Evolutionary conservation across 768 basidiomycete genomes (phyloP), one percentile per base, ranked within the genome.

Genomic region (Lyophyllum decastes): DNA sequence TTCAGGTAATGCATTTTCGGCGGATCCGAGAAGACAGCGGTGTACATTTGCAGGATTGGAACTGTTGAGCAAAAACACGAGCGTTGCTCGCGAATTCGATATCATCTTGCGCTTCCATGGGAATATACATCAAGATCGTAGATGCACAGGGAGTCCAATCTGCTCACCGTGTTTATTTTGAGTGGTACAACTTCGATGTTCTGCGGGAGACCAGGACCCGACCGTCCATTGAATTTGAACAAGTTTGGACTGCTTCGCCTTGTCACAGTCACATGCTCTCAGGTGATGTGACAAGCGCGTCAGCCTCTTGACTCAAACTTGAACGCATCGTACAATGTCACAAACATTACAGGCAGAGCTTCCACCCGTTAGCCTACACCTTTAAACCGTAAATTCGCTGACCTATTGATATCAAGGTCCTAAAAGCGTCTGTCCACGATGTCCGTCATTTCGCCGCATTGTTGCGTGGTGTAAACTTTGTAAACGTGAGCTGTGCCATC

Each of bases 401-500:
- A 55, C 19, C 2, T 27, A 14, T 34, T 43, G 40, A 41, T 38
- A 17, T 11, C 38, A 61, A 80, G 80, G 81, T 92, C n/a, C 74
- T 93, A 43, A 82, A 79, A 52, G 86, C 88, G 5, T 89, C 88
- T 41, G 81, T 89, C 0, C 83, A 88, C 62, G 94, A 96, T 73
- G 86, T 97, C 48, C 83, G 92, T 52, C 89, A 90, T 65, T 86
- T 97, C 54, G 78, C 88, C 9, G 77, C 86, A 17, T 77, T 97
- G 19, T 76, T 98, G 24, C 85, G 91, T 60, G 92, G 93, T 8
- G 86, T 97, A 50, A 89, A 84, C 64, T 90, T 97, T 70, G 76
- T 79, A 33, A 88, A 88, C 66, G 95, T 94, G 71, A 74, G 87
- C 70, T 38, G 50, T 22, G 40, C 47, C 34, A 14, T 26, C 47